Evolutionary conservation across 2,329 filamentous ascomycete species (phyloP).

Genomic region (Pezicula carpinea): DNA sequence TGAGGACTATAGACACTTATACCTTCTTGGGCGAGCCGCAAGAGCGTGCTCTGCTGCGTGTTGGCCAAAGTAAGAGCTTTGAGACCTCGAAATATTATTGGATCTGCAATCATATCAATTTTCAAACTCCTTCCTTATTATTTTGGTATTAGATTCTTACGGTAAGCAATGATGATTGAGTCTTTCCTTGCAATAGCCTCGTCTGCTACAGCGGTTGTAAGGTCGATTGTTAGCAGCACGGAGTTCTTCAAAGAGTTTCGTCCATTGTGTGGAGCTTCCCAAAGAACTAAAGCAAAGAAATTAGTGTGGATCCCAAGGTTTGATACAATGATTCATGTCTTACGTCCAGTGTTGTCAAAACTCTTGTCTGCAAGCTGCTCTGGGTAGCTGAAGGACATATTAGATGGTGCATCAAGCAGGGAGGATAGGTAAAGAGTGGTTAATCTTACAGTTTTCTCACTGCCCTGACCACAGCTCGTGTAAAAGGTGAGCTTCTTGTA

Average conservation of each 20-base stretch:
- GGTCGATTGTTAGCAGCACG: constrained; percentile 80
- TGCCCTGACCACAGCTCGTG: constrained; percentile 64
- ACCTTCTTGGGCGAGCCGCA: constrained; percentile 76
- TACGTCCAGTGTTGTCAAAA: constrained; percentile 92
- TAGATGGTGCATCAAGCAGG: constrained; percentile 2
- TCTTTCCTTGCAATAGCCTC: constrained; percentile 77
- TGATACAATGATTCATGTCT: constrained; percentile 1
- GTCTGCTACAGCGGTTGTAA: constrained; percentile 82
- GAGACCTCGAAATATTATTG: constrained; percentile 90
- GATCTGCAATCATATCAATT: constrained; percentile 52
- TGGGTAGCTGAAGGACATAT: constrained; percentile 62
- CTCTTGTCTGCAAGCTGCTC: constrained; percentile 82
- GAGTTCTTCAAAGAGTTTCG: constrained; percentile 56
- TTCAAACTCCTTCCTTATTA: background rate
- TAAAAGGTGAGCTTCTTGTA: constrained; percentile 39
- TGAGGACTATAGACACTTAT: constrained; percentile 96
- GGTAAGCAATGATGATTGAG: constrained; percentile 84
- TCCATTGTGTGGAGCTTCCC: constrained; percentile 62
- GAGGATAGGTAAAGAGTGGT: background rate
- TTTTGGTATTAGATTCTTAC: constrained; percentile 42
- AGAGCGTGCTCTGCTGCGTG: constrained; percentile 79
- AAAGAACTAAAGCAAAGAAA: constrained; percentile 45
- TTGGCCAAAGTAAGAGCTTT: constrained; percentile 83
- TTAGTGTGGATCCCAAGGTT: constrained; percentile 4
- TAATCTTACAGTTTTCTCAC: constrained; percentile 73